These are phyloP conservation scores for Xerocomellus intermedius DNA, from an alignment of 768 basidiomycete species.

Conservation along the genomic window DNA sequence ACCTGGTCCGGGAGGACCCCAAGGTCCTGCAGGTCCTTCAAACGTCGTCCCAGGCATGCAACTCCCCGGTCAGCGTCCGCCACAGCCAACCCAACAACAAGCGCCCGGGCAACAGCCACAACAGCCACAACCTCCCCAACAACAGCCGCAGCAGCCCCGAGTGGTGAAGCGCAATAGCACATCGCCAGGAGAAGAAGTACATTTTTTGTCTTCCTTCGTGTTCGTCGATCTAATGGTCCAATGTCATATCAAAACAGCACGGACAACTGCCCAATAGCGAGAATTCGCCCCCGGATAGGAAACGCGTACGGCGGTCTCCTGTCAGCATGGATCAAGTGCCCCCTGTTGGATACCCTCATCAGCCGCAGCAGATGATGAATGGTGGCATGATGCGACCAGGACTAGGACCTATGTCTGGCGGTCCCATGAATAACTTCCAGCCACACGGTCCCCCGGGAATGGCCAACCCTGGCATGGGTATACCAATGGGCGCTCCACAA, in stretches of 20 bases:
- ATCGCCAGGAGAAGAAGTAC: constrained; percentile 61
- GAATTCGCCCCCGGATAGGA: constrained; percentile 56
- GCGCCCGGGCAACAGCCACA: constrained; percentile 25
- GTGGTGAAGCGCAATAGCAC: constrained; percentile 56
- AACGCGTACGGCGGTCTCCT: constrained; percentile 53
- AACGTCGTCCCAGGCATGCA: constrained; percentile 35
- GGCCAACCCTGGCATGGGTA: constrained; percentile 33
- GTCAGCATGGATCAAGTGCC: constrained; percentile 42
- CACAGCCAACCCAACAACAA: constrained; percentile 29
- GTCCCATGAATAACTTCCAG: constrained; percentile 35
- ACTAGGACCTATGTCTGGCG: constrained; percentile 31
- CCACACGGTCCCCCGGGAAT: constrained; percentile 32
- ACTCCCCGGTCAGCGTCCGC: constrained; percentile 42
- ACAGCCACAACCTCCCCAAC: constrained; percentile 18
- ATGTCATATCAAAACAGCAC: constrained; percentile 33
- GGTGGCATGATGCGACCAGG: constrained; percentile 40
- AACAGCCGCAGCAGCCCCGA: constrained; percentile 25
- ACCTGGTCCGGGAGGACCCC: constrained; percentile 30
- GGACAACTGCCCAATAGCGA: constrained; percentile 49
- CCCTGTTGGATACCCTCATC: constrained; percentile 34
- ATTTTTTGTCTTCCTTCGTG: constrained; percentile 5
- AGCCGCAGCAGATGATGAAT: constrained; percentile 39
- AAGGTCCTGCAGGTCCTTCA: constrained; percentile 27
- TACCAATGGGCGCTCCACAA: constrained; percentile 35
- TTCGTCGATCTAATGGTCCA: constrained; percentile 1